Evolutionary conservation across 2,329 filamentous ascomycete species (phyloP).

Genomic region (Penicillium olsonii): DNA sequence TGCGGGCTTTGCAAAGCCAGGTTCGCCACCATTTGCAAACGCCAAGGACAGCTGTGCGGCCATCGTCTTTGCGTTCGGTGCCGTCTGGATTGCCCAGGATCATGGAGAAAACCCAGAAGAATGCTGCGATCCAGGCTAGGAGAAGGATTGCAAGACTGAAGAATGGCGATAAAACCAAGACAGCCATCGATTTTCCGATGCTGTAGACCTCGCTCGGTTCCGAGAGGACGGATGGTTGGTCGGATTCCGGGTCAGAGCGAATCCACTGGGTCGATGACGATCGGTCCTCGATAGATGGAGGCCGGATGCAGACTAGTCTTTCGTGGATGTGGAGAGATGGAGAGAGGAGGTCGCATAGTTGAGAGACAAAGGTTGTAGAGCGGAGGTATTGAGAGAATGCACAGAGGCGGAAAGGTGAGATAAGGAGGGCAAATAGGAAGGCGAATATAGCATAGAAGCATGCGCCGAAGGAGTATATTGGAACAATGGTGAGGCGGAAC

Average conservation of each 20-base stretch:
- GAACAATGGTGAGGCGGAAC: constrained; percentile 57
- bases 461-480: constrained; percentile 56
- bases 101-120: constrained; percentile 63
- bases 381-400: constrained; percentile 44
- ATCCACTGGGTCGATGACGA: constrained; percentile 33
- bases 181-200: constrained; percentile 46
- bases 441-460: constrained; percentile 57
- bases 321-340: constrained; percentile 55
- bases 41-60: constrained; percentile 59
- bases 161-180: constrained; percentile 58
- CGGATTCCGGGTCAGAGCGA: constrained; percentile 45
- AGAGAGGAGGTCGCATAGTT: constrained; percentile 55
- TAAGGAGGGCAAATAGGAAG: constrained; percentile 52
- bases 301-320: constrained; percentile 33
- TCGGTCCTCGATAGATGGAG: constrained; percentile 19
- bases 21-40: constrained; percentile 63
- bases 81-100: constrained; percentile 65
- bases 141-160: constrained; percentile 59
- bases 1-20: constrained; percentile 50
- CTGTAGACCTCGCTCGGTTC: constrained; percentile 39
- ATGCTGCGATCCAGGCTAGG: constrained; percentile 60
- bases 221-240: constrained; percentile 23
- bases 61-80: constrained; percentile 61
- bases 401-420: constrained; percentile 58
- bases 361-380: constrained; percentile 49